Percentiles rank a stretch among this genome's conserved stretches.
phyloP scores from a whole-genome alignment of 306 rosid genomes.

The Dicorynia guianensis region DNA sequence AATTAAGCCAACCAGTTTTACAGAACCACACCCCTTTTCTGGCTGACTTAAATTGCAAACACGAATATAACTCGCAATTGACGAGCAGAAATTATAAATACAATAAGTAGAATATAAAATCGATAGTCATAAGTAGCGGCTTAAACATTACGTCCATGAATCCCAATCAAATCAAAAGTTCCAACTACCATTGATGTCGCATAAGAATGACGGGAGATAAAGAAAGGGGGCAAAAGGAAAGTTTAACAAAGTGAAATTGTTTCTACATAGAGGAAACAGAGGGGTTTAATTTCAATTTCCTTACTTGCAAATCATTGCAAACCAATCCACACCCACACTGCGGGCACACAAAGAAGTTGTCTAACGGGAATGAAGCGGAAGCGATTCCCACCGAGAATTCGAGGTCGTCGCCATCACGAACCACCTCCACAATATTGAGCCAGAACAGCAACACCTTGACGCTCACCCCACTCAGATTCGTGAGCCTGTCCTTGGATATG shows the following conservation, averaged over 20 bases:
- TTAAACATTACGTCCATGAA: not conserved
- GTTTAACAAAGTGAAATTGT: not conserved
- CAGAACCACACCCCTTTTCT: not conserved
- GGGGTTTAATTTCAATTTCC: conserved; percentile 60
- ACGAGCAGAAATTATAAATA: not conserved
- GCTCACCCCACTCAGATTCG: conserved; percentile 58
- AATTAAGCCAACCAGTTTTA: not conserved
- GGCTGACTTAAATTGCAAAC: not conserved
- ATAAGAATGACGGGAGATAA: not conserved
- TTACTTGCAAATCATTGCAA: conserved; percentile 52
- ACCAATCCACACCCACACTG: conserved; percentile 80
- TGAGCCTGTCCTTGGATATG: conserved; percentile 50
- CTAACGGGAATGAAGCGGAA: conserved; percentile 62
- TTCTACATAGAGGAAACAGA: conserved; percentile 56
- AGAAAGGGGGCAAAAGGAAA: not conserved
- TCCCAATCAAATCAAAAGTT: not conserved
- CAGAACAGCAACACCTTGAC: conserved; percentile 65
- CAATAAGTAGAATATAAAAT: not conserved
- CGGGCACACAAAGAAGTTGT: conserved; percentile 64
- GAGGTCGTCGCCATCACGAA: conserved; percentile 53
- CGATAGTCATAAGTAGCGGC: not conserved
- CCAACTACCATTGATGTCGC: not conserved
- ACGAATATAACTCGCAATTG: no score
- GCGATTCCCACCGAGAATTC: conserved; percentile 64
- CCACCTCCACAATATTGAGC: conserved; percentile 67